Conservation (phyloP, 495 filamentous ascomycete species). For the Hypoxylon rickii region DNA sequence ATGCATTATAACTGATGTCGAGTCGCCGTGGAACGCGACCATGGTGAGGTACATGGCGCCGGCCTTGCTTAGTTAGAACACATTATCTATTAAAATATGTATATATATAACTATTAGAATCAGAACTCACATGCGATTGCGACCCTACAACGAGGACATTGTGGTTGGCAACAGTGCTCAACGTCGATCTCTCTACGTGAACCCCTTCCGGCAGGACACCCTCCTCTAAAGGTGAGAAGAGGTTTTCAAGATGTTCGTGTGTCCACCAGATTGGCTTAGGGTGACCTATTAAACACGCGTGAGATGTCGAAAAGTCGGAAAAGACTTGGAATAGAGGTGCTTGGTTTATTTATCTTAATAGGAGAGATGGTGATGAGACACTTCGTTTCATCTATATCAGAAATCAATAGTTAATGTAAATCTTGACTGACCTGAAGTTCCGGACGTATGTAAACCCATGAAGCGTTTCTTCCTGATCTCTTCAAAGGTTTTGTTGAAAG, state of each 20-base stretch:
- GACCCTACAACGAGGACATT: conserved; percentile 21
- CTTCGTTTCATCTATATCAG: too few relatives aligned
- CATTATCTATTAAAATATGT: too few relatives aligned
- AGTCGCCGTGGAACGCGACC: conserved; percentile 11
- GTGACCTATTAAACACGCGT: conserved; percentile 29
- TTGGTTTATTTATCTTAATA: too few relatives aligned
- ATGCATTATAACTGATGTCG: conserved; percentile 29
- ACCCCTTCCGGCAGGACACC: conserved; percentile 21
- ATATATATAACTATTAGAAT: too few relatives aligned
- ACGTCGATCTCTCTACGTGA: conserved; percentile 19
- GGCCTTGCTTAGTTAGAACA: conserved; percentile 13
- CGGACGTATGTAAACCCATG: conserved; percentile 36
- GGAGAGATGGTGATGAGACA: too few relatives aligned
- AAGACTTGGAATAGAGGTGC: too few relatives aligned
- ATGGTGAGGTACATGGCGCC: conserved; percentile 25
- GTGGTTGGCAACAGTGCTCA: conserved; percentile 19
- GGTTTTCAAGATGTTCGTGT: conserved; percentile 27
- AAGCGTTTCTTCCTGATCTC: conserved; percentile 27
- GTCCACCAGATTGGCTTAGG: conserved; percentile 40
- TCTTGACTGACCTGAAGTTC: conserved; percentile 30
- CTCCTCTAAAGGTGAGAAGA: conserved; percentile 24
- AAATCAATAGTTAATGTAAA: background rate
- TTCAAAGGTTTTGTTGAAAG: conserved; percentile 31
- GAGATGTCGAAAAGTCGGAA: too few relatives aligned
- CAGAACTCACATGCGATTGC: conserved; percentile 34